phyloP scores from a whole-genome alignment of 495 filamentous ascomycete genomes.

The Usnea hakonensis region DNA sequence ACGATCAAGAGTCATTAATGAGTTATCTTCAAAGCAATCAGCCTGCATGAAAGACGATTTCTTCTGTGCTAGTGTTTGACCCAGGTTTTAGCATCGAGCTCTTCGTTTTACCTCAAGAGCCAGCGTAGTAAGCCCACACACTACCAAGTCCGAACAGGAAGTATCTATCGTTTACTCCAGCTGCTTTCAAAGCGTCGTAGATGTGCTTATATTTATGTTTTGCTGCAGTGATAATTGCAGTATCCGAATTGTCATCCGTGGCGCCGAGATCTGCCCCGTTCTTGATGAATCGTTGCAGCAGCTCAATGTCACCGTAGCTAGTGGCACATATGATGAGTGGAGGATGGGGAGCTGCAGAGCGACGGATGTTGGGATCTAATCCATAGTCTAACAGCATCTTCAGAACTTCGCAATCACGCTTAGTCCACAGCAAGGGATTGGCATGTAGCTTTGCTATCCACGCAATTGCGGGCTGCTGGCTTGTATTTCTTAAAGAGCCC shows the following conservation, averaged over 20 bases:
- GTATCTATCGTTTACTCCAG: conserved; percentile 13
- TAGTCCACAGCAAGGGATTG: conserved; percentile 4
- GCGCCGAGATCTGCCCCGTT: conserved; percentile 8
- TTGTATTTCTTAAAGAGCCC: background rate
- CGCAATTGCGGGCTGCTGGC: background rate
- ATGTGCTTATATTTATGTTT: conserved; percentile 4
- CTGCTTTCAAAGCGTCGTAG: conserved; percentile 15
- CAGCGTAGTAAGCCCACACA: conserved; percentile 9
- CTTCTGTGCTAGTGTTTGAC: background rate
- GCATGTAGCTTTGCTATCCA: conserved; percentile 5
- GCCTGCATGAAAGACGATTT: background rate
- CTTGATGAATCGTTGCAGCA: conserved; percentile 9
- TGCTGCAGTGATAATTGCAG: conserved; percentile 13
- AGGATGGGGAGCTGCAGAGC: conserved; percentile 8
- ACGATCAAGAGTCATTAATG: background rate
- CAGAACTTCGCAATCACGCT: conserved; percentile 10
- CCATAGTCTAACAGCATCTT: conserved; percentile 11
- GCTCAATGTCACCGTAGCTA: conserved; percentile 5
- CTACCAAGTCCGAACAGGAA: conserved; percentile 13
- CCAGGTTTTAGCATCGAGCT: background rate
- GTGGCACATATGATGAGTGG: conserved; percentile 16
- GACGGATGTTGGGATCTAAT: conserved; percentile 11
- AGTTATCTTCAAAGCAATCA: background rate
- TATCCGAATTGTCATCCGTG: conserved; percentile 11
- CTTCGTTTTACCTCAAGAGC: background rate